Percentiles rank a stretch among this genome's conserved stretches.
phyloP scores from a whole-genome alignment of 768 basidiomycete genomes.

The Mycena venus region DNA sequence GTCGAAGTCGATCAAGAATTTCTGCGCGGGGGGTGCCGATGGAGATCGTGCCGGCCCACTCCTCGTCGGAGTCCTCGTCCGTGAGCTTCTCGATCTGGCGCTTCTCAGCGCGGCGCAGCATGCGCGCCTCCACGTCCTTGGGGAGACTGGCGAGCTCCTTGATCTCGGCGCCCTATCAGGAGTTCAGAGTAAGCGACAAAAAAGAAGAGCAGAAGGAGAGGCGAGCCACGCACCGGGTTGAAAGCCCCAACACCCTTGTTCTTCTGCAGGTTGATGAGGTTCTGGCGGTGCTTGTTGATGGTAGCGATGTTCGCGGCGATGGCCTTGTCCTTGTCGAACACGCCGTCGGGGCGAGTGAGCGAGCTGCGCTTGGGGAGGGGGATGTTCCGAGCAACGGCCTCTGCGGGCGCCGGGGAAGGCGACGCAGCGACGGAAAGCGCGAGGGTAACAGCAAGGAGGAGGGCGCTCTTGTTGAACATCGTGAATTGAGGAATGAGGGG shows the following conservation, averaged over 20 bases:
- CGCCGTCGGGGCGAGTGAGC: no score
- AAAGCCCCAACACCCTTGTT: slow-evolving; percentile 41
- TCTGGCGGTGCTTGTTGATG: slow-evolving; percentile 53
- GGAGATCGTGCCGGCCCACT: slow-evolving; percentile 52
- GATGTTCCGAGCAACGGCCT: no score
- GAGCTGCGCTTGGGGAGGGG: no score
- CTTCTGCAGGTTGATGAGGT: slow-evolving; percentile 48
- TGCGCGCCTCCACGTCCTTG: neutral
- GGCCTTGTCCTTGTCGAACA: slow-evolving; percentile 37
- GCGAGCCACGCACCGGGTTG: neutral
- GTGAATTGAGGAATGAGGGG: no score
- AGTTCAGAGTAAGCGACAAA: no score
- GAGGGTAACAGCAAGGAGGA: no score
- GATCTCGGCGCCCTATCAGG: slow-evolving; percentile 44
- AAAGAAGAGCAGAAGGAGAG: neutral
- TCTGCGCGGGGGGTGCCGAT: neutral
- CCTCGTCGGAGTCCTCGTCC: slow-evolving; percentile 46
- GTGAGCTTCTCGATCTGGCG: slow-evolving; percentile 50
- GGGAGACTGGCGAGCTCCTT: slow-evolving; percentile 39
- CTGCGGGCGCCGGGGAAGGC: no score
- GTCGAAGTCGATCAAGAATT: slow-evolving; percentile 3
- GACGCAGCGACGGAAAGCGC: no score
- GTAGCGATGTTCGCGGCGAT: slow-evolving; percentile 21
- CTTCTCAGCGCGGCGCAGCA: neutral
- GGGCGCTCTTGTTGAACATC: no score